Conservation (phyloP, 352 stramenopile species). For the Globisporangium radiosum region DNA sequence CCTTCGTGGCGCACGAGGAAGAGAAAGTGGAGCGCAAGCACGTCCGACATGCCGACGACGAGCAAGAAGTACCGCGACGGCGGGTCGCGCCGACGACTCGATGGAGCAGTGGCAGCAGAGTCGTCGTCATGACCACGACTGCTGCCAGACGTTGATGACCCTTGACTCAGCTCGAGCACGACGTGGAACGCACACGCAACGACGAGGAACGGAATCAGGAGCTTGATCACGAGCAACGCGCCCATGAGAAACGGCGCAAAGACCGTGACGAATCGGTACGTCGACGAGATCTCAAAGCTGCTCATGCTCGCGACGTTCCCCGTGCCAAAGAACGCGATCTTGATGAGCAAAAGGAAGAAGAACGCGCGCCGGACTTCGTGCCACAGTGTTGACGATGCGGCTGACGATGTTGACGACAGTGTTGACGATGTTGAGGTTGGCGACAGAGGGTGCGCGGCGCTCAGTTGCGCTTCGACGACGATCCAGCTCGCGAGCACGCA, state of each 20-base stretch:
- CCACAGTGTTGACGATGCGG: conserved; percentile 4
- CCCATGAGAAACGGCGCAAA: conserved; percentile 83
- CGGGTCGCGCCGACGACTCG: conserved; percentile 14
- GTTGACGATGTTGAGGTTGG: neutral
- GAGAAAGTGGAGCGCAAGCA: conserved; percentile 77
- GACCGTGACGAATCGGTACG: conserved; percentile 78
- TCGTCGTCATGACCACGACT: too few species aligned
- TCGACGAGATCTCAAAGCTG: conserved; percentile 83
- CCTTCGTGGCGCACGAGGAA: conserved; percentile 82
- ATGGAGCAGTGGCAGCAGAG: neutral
- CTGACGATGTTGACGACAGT: neutral
- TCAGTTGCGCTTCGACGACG: conserved; percentile 28
- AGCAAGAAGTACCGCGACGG: conserved; percentile 59
- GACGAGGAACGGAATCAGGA: conserved; percentile 73
- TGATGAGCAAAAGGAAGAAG: conserved; percentile 71
- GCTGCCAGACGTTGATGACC: too few species aligned
- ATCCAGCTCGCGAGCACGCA: conserved; percentile 59
- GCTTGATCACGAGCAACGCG: conserved; percentile 66
- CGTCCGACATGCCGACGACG: conserved; percentile 73
- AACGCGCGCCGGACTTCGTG: conserved; percentile 65
- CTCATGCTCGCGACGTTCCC: conserved; percentile 85
- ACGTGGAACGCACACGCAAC: conserved; percentile 65
- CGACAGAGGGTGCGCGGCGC: neutral
- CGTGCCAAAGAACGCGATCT: conserved; percentile 83
- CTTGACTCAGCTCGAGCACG: conserved; percentile 30